These are phyloP conservation scores for Hydrangea macrophylla DNA, from an alignment of 148 eudicot species.

Conservation along the genomic window DNA sequence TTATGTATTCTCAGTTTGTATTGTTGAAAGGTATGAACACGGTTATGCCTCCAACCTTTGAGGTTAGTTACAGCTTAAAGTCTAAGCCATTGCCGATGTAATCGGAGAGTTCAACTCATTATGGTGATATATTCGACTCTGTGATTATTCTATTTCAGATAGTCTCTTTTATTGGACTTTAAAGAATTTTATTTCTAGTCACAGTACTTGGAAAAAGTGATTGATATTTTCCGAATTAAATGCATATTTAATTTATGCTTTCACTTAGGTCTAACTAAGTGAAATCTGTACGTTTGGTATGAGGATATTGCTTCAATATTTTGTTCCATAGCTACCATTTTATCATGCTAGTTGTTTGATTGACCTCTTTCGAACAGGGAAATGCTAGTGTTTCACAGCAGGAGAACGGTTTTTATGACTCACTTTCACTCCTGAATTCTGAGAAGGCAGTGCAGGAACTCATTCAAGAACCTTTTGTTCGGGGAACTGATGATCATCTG, in stretches of 20 bases:
- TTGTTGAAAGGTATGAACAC: not conserved
- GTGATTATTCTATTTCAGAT: not conserved
- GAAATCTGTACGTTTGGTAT: not conserved
- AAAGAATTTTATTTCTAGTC: not conserved
- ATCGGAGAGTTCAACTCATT: not conserved
- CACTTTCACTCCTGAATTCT: slow-evolving; percentile 36
- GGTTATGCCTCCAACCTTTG: not conserved
- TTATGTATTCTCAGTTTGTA: not conserved
- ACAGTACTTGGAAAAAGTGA: slow-evolving; percentile 2
- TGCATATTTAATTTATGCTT: not conserved
- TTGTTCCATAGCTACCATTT: not conserved
- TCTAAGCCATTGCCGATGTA: not conserved
- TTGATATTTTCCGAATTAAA: not conserved
- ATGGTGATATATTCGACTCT: too few species aligned
- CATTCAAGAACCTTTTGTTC: slow-evolving; percentile 46
- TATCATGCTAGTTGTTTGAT: not conserved
- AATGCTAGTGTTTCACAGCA: slow-evolving; percentile 29
- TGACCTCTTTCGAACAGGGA: slow-evolving; percentile 29
- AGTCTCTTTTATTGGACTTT: not conserved
- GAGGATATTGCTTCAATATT: not conserved
- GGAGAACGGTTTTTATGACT: slow-evolving; percentile 50
- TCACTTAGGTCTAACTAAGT: not conserved
- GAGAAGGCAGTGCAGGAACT: slow-evolving; percentile 62
- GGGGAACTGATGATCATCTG: slow-evolving; percentile 61
- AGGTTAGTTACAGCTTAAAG: not conserved